Evolutionary conservation across 2,329 filamentous ascomycete species (phyloP), one percentile per base, ranked within the genome.

Genomic region (Geoglossum cookeanum): DNA sequence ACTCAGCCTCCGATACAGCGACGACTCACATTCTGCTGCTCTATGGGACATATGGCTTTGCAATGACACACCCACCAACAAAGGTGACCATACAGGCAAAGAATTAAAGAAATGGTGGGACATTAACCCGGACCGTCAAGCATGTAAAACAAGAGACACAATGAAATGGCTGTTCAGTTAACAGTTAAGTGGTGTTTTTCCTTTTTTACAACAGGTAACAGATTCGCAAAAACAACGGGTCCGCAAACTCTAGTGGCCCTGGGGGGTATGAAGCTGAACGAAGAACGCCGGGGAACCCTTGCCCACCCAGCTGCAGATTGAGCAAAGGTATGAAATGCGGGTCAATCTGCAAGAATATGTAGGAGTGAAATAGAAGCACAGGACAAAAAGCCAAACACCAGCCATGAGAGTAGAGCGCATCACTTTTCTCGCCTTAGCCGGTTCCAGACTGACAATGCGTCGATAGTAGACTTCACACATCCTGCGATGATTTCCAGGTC

Each of bases 221-320:
- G 45, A 55, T 3, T 3, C 15, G n/a, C n/a, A 27, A 47, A 44
- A 44, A 42, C 54, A 27, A 44, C 35, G 29, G 54, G 54, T 32
- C 54, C 37, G n/a, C 11, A 44, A 45, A 39, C 15, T 55, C 32
- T 55, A 55, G 37, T 39, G 32, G 44, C 35, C 54, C 17, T 55
- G 33, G 37, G 54, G 54, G 54, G 54, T 55, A 55, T 55, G 54
- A 55, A 55, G 54, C 54, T 39, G 44, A 55, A 55, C 8, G 22
- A 55, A 55, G 32, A 55, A 55, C 54, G 54, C 54, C 54, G 54
- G 54, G 54, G 22, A 45, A 55, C 54, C 54, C 54, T 45, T n/a
- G 54, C 44, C 54, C 54, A 42, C 54, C 54, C 54, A 55, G 54
- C 44, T 44, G 17, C 48, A 53, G 49, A 44, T 55, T 55, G 54